Evolutionary conservation across 2,329 filamentous ascomycete species (phyloP).

Genomic region (Colletotrichum abscissum): DNA sequence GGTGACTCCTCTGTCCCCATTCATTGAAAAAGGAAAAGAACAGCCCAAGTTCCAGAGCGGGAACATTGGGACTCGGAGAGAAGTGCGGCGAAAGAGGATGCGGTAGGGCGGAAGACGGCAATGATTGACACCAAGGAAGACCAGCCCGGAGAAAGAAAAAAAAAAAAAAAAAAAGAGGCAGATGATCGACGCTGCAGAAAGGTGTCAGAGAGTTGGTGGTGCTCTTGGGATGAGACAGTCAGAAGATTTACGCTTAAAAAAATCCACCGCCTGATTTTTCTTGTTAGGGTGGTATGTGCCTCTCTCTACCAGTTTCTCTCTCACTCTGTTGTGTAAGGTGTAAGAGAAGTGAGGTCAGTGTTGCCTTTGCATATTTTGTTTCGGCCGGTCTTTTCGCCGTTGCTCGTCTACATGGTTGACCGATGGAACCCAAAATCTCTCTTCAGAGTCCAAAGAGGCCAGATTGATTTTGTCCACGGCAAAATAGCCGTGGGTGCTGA

Average conservation of each 20-base stretch:
- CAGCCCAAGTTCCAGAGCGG: background rate
- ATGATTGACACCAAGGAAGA: background rate
- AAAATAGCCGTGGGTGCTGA: background rate
- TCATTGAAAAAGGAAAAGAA: background rate
- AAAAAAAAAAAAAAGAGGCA: background rate
- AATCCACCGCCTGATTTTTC: background rate
- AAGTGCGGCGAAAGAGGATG: background rate
- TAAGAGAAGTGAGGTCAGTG: background rate
- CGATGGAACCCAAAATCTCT: background rate
- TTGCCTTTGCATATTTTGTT: constrained; percentile 1
- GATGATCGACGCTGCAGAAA: constrained; percentile 32
- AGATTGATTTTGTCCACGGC: background rate
- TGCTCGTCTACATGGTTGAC: background rate
- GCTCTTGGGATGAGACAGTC: constrained; percentile 22
- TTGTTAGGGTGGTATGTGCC: background rate
- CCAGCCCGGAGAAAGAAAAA: background rate
- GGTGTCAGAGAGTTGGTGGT: constrained; percentile 9
- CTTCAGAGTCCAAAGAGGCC: background rate
- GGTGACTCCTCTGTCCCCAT: background rate
- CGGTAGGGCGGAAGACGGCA: background rate
- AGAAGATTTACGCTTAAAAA: constrained; percentile 34
- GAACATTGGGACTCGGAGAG: background rate
- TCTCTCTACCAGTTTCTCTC: background rate
- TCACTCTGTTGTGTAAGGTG: background rate
- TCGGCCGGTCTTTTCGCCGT: constrained; percentile 12